Evolutionary conservation across 257 asterid genomes (phyloP), one percentile per base, ranked within the genome.

Genomic region (Solanum lycopersicoides): DNA sequence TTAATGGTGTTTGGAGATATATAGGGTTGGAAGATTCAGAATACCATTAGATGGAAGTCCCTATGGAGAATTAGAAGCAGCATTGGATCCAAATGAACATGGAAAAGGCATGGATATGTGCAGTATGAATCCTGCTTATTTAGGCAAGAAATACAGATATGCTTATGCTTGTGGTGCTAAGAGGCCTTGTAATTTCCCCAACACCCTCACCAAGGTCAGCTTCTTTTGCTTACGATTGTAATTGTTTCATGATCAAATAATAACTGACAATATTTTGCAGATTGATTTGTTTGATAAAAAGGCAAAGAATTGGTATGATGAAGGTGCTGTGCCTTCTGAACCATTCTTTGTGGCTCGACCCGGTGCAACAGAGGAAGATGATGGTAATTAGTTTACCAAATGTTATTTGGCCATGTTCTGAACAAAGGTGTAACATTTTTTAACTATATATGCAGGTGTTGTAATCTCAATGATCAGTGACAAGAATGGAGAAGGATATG

Each of bases 31-130:
- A 53, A 91, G 99, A 85, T 97, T 97, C 88, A 91, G 89, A 88
- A 93, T 97, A 87, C 98, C 99, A 44, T 89, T 97, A 92, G 96
- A 96, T 88, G 98, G 99, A 35, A 92, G 95, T 82, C 95, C 92
- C 71, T 50, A 89, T 83, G 99, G 99, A 86, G 91, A 90, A 73
- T 60, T 97, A 87, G 97, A 95, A 83, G 96, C 98, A 84, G 99
- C 98, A 83, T 86, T 97, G 92, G 93, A 96, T 65, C 99, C 99
- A 84, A 88, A 93, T 76, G 98, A 97, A 71, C 99, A 97, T 91
- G 99, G 99, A 0, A 92, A 50, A 89, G 99, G 99, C 11, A 88
- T 97, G 95, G 99, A 97, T 82, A 97, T 97, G 99, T 95, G 99
- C 90, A 96, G 95, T 93, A 92, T 97, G 25, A 97, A 97, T 72